phyloP scores from a whole-genome alignment of 2,329 filamentous ascomycete genomes.

The Fusarium sacchari region DNA sequence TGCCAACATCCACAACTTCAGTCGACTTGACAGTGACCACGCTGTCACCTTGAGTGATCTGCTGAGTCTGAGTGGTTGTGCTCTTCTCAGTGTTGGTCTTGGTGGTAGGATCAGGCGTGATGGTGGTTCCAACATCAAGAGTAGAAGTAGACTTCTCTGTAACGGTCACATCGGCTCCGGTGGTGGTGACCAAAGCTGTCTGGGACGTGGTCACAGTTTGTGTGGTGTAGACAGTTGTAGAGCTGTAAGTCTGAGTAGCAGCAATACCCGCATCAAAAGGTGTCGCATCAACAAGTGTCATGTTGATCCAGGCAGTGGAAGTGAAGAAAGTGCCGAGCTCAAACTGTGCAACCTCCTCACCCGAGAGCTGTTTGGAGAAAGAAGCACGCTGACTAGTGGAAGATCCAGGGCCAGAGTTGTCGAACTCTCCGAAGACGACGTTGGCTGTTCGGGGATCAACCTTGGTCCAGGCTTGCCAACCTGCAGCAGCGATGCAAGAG shows the following conservation, averaged over 20 bases:
- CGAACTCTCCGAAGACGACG: slow-evolving; percentile 36
- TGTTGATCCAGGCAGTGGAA: slow-evolving; percentile 37
- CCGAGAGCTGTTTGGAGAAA: slow-evolving; percentile 30
- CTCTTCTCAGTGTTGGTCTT: slow-evolving; percentile 29
- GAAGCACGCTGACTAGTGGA: slow-evolving; percentile 32
- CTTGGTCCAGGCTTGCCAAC: slow-evolving; percentile 39
- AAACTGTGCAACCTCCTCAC: slow-evolving; percentile 19
- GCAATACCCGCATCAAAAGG: slow-evolving; percentile 27
- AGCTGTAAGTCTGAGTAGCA: slow-evolving; percentile 11
- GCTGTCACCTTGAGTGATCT: slow-evolving; percentile 25
- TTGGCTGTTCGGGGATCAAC: slow-evolving; percentile 32
- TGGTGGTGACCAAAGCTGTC: slow-evolving; percentile 24
- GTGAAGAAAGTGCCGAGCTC: slow-evolving; percentile 35
- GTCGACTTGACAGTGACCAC: slow-evolving; percentile 44
- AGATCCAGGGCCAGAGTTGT: slow-evolving; percentile 33
- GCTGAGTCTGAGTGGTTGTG: slow-evolving; percentile 24
- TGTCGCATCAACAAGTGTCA: slow-evolving; percentile 31
- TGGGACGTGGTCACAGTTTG: slow-evolving; percentile 29
- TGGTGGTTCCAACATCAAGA: slow-evolving; percentile 33
- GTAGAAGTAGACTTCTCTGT: slow-evolving; percentile 29
- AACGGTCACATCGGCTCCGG: slow-evolving; percentile 15
- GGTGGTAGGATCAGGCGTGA: slow-evolving; percentile 33
- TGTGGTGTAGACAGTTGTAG: slow-evolving; percentile 34
- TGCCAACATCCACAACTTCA: slow-evolving; percentile 45
- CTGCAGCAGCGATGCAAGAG: slow-evolving; percentile 16